Base-by-base conservation (phyloP, 2,329 filamentous ascomycete species). In the Claviceps purpurea region DNA sequence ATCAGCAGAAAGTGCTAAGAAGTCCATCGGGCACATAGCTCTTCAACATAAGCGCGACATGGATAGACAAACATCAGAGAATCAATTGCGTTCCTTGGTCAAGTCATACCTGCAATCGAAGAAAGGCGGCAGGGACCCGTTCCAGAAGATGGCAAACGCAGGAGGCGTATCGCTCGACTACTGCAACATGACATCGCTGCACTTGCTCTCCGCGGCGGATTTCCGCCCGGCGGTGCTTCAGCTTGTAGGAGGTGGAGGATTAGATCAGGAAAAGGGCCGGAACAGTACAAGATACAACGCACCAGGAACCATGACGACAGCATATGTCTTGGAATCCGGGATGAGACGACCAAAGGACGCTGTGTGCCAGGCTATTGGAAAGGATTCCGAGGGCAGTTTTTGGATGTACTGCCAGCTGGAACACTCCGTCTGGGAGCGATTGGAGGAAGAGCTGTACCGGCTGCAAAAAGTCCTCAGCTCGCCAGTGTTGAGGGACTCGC, bases 331-430 rank as follows among this genome's bases (percentile, higher is more conserved):
- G 24, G 43, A 50, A 20, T 34, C 49, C 30, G 47, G 37, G 22
- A 48, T 22, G 8, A 50, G 22, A 11, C 43, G 30, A 7, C 43
- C 47, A 18, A 50, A 22, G 13, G 37, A 49, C n/a, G 39, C 40
- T 2, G 24, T 47, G n/a, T 55, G 53, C 14, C 47, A 44, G 8
- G 50, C 52, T 30, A 44, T 55, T 14, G 53, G 53, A 20, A 52
- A 38, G 40, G 50, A 55, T 24, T n/a, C 30, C 18, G 48, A 46
- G 6, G 53, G 50, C 18, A 43, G 51, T 37, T 50, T 55, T 22
- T 55, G 53, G 53, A 55, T 55, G 50, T 52, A 46, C 30, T 52
- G 53, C 24, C 50, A 55, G 47, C 34, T 55, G 22, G 53, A 55
- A 41, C 43, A 50, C 10, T 38, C 44, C 5, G 53, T 55, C 42